These are phyloP conservation scores for Picocystis salinarum DNA, from an alignment of 139 green algal genomes.

Conservation along the genomic window DNA sequence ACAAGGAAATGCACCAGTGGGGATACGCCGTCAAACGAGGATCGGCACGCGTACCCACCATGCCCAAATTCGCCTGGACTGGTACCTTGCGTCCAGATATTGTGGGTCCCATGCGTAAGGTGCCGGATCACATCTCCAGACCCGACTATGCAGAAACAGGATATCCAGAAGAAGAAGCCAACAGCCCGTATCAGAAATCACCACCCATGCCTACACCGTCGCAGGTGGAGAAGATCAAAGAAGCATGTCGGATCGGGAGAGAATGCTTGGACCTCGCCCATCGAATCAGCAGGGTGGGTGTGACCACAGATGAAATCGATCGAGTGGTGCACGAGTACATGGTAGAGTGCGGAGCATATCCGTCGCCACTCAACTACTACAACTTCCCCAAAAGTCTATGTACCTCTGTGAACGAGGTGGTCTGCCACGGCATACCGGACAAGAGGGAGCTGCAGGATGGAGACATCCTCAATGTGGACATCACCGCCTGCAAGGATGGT, in stretches of 20 bases:
- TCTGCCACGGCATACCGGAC: slow-evolving; percentile 97
- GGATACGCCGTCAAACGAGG: slow-evolving; percentile 51
- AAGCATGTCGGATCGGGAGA: slow-evolving; percentile 14
- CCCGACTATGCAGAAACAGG: slow-evolving; percentile 20
- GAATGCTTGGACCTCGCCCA: slow-evolving; percentile 61
- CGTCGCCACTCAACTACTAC: slow-evolving; percentile 79
- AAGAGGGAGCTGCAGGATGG: slow-evolving; percentile 62
- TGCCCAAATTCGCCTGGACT: slow-evolving; percentile 70
- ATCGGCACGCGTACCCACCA: slow-evolving; percentile 20
- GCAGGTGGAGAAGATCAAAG: not conserved
- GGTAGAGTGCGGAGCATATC: slow-evolving; percentile 57
- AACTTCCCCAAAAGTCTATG: slow-evolving; percentile 92
- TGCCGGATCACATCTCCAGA: slow-evolving; percentile 17
- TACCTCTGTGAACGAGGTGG: slow-evolving; percentile 94
- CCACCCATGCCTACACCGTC: not conserved
- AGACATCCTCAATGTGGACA: slow-evolving; percentile 96
- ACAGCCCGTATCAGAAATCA: slow-evolving; percentile 1
- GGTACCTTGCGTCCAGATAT: slow-evolving; percentile 51
- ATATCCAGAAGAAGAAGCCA: not conserved
- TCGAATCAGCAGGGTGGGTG: slow-evolving; percentile 39
- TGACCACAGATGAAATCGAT: slow-evolving; percentile 93
- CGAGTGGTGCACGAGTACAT: slow-evolving; percentile 68
- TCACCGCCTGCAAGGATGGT: slow-evolving; percentile 68
- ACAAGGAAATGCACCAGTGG: slow-evolving; percentile 70
- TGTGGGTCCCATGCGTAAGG: slow-evolving; percentile 42